These are phyloP conservation scores for Sporopachydermia quercuum DNA, from an alignment of 805 yeast genomes.

Conservation along the genomic window DNA sequence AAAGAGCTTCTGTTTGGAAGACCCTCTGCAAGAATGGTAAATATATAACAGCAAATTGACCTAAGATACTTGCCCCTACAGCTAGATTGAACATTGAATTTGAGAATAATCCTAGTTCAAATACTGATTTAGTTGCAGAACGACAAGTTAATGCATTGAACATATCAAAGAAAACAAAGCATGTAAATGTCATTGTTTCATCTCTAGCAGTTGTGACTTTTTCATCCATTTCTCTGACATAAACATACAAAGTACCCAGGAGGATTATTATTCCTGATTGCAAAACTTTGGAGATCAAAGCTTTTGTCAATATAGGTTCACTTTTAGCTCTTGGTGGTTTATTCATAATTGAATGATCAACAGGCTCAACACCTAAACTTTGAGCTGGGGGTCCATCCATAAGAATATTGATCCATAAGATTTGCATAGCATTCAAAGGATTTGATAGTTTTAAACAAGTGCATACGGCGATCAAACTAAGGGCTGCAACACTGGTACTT, in stretches of 20 bases:
- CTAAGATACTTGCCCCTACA: conserved; percentile 73
- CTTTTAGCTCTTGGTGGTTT: conserved; percentile 89
- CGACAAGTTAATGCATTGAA: conserved; percentile 93
- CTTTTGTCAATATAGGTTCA: conserved; percentile 66
- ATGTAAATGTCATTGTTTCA: conserved; percentile 97
- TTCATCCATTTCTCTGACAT: conserved; percentile 75
- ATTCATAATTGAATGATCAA: conserved; percentile 87
- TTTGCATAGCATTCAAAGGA: conserved; percentile 97
- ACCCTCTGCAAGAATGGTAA: conserved; percentile 84
- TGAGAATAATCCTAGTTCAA: conserved; percentile 60
- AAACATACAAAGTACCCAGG: conserved; percentile 76
- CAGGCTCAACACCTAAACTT: conserved; percentile 93
- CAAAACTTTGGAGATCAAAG: conserved; percentile 55
- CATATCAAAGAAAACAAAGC: conserved; percentile 93
- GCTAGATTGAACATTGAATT: conserved; percentile 91
- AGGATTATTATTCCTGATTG: conserved; percentile 69
- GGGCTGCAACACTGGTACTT: conserved; percentile 91
- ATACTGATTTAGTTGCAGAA: conserved; percentile 69
- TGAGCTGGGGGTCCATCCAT: conserved; percentile 99
- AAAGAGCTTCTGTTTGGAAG: conserved; percentile 89
- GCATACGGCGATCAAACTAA: conserved; percentile 74
- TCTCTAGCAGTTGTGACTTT: conserved; percentile 79
- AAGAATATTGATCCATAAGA: conserved; percentile 88
- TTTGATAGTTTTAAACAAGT: conserved; percentile 81
- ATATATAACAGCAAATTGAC: conserved; percentile 88